These are phyloP conservation scores for Rhynchosporium secalis DNA, from an alignment of 2,329 filamentous ascomycete species.

Conservation along the genomic window DNA sequence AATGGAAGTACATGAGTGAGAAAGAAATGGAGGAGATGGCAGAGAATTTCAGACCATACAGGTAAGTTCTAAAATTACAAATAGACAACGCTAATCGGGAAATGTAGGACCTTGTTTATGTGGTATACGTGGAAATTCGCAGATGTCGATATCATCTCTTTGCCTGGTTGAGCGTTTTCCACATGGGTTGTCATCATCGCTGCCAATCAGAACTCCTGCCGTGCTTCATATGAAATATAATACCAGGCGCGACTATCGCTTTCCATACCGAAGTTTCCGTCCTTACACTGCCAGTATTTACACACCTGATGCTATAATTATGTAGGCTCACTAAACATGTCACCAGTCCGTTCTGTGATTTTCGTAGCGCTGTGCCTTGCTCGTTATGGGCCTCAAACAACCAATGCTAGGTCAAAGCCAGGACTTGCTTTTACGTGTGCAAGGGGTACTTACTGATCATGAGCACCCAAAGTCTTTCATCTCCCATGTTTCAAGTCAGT, in stretches of 20 bases:
- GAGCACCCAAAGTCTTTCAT: background rate
- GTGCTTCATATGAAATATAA: no score
- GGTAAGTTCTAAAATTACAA: slow-evolving; percentile 45
- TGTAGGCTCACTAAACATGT: background rate
- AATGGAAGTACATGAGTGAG: slow-evolving; percentile 98
- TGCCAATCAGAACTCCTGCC: no score
- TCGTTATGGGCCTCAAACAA: background rate
- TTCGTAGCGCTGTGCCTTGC: background rate
- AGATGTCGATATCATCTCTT: slow-evolving; percentile 69
- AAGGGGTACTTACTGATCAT: background rate
- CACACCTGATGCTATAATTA: no score
- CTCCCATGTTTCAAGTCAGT: background rate
- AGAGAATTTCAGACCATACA: slow-evolving; percentile 79
- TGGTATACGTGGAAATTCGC: slow-evolving; percentile 97
- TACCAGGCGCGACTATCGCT: no score
- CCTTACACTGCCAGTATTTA: no score
- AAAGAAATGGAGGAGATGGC: slow-evolving; percentile 85
- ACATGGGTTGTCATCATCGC: background rate
- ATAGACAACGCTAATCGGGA: slow-evolving; percentile 23
- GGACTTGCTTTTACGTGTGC: background rate
- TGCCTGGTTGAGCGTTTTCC: slow-evolving; percentile 43
- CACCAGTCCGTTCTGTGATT: background rate
- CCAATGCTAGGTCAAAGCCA: background rate
- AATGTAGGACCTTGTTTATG: slow-evolving; percentile 79
- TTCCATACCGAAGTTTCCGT: no score